Base-by-base conservation (phyloP, 2,329 filamentous ascomycete genomes). In the Trichophaea hybrida region DNA sequence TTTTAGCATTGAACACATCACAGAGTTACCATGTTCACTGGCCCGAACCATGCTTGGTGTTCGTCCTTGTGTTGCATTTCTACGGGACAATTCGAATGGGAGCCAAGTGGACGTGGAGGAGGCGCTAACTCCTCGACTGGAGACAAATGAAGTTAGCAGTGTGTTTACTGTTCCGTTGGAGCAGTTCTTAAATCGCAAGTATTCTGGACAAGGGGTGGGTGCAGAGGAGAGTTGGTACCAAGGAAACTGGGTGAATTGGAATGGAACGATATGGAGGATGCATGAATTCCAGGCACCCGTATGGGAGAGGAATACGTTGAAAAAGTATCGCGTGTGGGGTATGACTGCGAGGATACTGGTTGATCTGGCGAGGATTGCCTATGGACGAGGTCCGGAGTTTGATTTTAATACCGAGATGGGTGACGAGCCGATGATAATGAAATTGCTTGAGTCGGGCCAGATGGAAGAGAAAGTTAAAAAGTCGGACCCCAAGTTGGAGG, bases 201-300 rank as follows among this genome's bases (percentile, higher is more conserved):
- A 87, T 71, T 77, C 53, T 65, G 73, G 73, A 64, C 79, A 13
- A 13, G 37, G 52, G 7, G 52, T 8, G 6, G 50, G n/a, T 12
- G 54, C 48, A 3, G 59, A 64, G 54, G 31, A 24, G 13, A 77
- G 81, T 59, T 97, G 90, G 90, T 96, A 97, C 75, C 78, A 84
- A 60, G 91, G 91, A 6, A 75, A 74, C 34, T 2, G 91, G 91
- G 80, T 83, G 57, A 76, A 82, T 64, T 95, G 84, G 83, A 82
- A 93, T 71, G 80, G 85, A 64, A 75, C 76, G 55, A 78, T 79
- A n/a, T 97, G 90, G 91, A 73, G 61, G 67, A 78, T 94, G 77
- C 91, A 96, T 73, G 90, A 91, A 73, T 97, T 96, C 74, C 86
- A 87, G 74, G 89, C 96, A 32, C 90, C 88, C 1, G 80, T 90